A percentile compares a stretch with the other conserved stretches of the same genome.
These are phyloP conservation scores for Solanum corneliomulleri DNA, from an alignment of 257 asterid species.

Conservation along the genomic window DNA sequence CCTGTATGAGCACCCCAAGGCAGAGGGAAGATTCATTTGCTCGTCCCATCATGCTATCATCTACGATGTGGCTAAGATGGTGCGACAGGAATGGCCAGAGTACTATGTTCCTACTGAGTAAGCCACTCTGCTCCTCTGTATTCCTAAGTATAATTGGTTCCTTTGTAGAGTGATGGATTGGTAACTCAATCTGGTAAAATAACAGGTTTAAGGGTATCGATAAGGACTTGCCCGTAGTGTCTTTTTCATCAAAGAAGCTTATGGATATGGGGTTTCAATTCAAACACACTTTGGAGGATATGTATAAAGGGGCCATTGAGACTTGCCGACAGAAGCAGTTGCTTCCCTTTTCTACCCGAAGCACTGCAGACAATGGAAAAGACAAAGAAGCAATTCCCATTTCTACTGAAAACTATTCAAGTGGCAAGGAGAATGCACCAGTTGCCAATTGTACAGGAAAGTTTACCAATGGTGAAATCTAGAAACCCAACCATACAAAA, in stretches of 20 bases:
- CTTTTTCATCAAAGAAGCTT: conserved; percentile 75
- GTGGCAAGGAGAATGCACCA: conserved; percentile 4
- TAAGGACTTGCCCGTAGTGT: conserved; percentile 48
- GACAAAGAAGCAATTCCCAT: conserved; percentile 12
- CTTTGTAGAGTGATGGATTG: not conserved
- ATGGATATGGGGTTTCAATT: conserved; percentile 52
- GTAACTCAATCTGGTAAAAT: conserved; percentile 1
- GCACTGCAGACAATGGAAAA: conserved; percentile 18
- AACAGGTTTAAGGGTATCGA: conserved; percentile 73
- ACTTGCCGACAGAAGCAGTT: conserved; percentile 63
- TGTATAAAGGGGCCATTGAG: conserved; percentile 71
- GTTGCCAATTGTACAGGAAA: not conserved
- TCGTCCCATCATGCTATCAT: conserved; percentile 76
- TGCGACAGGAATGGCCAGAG: conserved; percentile 73
- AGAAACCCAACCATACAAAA: not conserved
- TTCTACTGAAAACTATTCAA: conserved; percentile 1
- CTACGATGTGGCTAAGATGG: conserved; percentile 48
- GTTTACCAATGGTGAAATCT: not conserved
- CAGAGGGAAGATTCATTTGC: conserved; percentile 79
- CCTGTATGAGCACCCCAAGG: conserved; percentile 75
- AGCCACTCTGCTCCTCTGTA: not conserved
- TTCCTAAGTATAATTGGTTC: not conserved
- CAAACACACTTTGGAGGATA: conserved; percentile 72
- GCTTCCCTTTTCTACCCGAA: conserved; percentile 47
- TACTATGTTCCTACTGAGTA: conserved; percentile 73